A percentile compares a stretch with the other conserved stretches of the same genome.
phyloP scores from a whole-genome alignment of 83 land plant species.

The Diphasiastrum complanatum region DNA sequence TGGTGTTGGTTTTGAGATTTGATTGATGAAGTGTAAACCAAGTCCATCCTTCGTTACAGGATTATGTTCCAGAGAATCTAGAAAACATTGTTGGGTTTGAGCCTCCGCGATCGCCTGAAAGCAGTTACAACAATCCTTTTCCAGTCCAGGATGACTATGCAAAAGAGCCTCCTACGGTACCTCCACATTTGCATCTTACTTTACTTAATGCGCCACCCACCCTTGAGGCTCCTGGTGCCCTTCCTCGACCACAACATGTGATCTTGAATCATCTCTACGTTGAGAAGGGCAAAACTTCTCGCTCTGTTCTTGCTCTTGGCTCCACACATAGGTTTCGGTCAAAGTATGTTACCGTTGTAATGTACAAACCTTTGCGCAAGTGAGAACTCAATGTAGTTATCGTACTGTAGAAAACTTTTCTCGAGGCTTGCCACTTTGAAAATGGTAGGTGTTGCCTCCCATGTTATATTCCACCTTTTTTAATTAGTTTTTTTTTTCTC shows the following conservation, averaged over 20 bases:
- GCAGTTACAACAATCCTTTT: conserved; percentile 50
- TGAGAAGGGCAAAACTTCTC: conserved; percentile 44
- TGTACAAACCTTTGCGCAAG: conserved; percentile 50
- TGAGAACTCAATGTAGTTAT: too few relatives aligned
- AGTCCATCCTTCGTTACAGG: too few relatives aligned
- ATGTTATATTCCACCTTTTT: too few relatives aligned
- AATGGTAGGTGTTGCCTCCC: too few relatives aligned
- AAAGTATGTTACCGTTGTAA: conserved; percentile 62
- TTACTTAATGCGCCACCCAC: conserved; percentile 39
- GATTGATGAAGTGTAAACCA: conserved; percentile 3
- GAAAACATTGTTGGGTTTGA: conserved; percentile 68
- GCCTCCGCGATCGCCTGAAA: conserved; percentile 69
- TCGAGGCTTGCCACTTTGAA: too few relatives aligned
- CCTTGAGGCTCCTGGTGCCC: conserved; percentile 19
- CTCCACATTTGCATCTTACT: conserved; percentile 57
- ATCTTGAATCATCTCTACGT: conserved; percentile 76
- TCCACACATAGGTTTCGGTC: conserved; percentile 54
- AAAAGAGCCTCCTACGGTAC: conserved; percentile 67
- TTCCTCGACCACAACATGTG: conserved; percentile 63
- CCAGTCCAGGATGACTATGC: conserved; percentile 54
- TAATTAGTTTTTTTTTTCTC: too few relatives aligned
- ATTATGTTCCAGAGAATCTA: conserved; percentile 60
- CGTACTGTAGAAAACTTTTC: too few relatives aligned
- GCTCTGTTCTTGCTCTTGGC: conserved; percentile 53
- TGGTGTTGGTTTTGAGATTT: neutral